Evolutionary conservation across 2,329 filamentous ascomycete genomes (phyloP).

Genomic region (Clonostachys sp.): DNA sequence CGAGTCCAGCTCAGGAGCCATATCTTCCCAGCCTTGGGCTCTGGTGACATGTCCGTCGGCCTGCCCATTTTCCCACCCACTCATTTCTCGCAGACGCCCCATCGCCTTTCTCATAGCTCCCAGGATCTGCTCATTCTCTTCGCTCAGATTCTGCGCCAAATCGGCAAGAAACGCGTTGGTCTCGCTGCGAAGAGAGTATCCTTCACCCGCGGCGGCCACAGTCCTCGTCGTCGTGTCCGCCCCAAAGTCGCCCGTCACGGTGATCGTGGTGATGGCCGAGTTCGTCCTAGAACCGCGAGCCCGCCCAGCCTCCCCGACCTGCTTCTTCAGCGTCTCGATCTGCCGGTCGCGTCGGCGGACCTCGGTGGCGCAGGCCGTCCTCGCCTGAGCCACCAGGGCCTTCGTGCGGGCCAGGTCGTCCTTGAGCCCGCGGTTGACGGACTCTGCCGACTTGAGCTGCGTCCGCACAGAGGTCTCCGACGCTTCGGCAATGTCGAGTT

Average conservation of each 20-base stretch:
- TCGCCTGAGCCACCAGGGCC: slow-evolving; percentile 73
- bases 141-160: slow-evolving; percentile 75
- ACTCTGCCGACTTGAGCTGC: slow-evolving; percentile 70
- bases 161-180: slow-evolving; percentile 88
- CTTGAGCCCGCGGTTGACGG: slow-evolving; percentile 69
- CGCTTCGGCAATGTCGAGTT: slow-evolving; percentile 56
- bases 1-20: slow-evolving; percentile 69
- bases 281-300: slow-evolving; percentile 53
- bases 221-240: slow-evolving; percentile 35
- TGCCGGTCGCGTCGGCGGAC: slow-evolving; percentile 86
- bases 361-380: slow-evolving; percentile 84
- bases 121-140: slow-evolving; percentile 85
- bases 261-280: slow-evolving; percentile 51
- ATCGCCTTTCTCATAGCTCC: slow-evolving; percentile 68
- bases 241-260: slow-evolving; percentile 48
- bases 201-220: slow-evolving; percentile 20
- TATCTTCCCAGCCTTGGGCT: slow-evolving; percentile 51
- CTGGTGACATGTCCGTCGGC: slow-evolving; percentile 21
- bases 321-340: slow-evolving; percentile 83
- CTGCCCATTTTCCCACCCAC: slow-evolving; percentile 38
- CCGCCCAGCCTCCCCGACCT: slow-evolving; percentile 68
- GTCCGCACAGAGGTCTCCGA: slow-evolving; percentile 66
- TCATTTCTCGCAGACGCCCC: slow-evolving; percentile 65
- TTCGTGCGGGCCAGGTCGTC: slow-evolving; percentile 81
- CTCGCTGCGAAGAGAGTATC: slow-evolving; percentile 75